phyloP scores from a whole-genome alignment of 1,284 basidiomycete genomes.

The Trametes sp. region DNA sequence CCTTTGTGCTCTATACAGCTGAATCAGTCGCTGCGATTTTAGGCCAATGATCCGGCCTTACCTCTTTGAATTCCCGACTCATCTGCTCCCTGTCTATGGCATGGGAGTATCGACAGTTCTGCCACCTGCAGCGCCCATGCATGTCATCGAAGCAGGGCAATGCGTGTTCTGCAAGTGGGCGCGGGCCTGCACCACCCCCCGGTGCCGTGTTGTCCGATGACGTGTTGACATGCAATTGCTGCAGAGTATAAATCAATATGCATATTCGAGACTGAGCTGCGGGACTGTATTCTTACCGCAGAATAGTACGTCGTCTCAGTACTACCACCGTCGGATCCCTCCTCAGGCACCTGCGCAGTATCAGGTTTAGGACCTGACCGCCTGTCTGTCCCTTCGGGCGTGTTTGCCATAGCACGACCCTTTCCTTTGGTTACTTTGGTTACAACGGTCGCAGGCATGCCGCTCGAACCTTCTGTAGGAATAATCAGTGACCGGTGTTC shows the following conservation, averaged over 20 bases:
- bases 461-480: not conserved
- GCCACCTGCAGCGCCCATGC: slow-evolving; percentile 11
- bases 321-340: slow-evolving; percentile 6
- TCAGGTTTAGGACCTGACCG: not conserved
- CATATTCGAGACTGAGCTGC: no score
- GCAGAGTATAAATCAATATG: no score
- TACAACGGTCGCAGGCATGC: not conserved
- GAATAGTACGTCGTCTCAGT: slow-evolving; percentile 14
- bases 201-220: no score
- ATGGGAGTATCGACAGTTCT: slow-evolving; percentile 21
- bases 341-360: not conserved
- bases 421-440: not conserved
- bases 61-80: slow-evolving; percentile 6
- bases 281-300: not conserved
- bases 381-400: not conserved
- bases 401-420: not conserved
- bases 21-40: no score
- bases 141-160: slow-evolving; percentile 16
- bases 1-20: no score
- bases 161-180: not conserved
- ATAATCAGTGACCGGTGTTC: not conserved
- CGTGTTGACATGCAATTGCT: no score
- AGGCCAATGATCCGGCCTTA: no score
- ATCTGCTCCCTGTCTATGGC: slow-evolving; percentile 3
- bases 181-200: no score